Evolutionary conservation across 129 eudicot species (phyloP).

Genomic region (Erigeron canadensis): DNA sequence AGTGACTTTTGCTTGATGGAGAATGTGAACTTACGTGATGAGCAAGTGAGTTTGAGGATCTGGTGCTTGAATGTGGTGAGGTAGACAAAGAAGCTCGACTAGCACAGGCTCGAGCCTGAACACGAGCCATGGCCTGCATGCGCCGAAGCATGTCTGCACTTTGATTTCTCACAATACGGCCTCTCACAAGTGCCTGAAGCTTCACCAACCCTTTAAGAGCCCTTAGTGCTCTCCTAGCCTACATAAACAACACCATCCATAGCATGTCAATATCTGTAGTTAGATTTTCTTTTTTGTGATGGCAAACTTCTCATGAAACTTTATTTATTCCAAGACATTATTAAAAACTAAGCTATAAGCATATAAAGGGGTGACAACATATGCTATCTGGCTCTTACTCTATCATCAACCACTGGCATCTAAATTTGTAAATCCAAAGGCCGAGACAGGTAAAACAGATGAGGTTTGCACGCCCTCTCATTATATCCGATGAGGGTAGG

Average conservation of each 20-base stretch:
- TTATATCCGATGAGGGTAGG: too few relatives aligned
- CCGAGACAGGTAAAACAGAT: too few relatives aligned
- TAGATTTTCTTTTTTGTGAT: neutral
- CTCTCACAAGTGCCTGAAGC: conserved; percentile 92
- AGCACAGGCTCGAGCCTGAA: conserved; percentile 88
- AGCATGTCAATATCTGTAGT: neutral
- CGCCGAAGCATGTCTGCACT: conserved; percentile 89
- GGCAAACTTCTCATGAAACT: too few relatives aligned
- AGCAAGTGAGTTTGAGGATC: conserved; percentile 40
- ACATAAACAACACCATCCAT: conserved; percentile 22
- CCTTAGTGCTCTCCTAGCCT: conserved; percentile 89
- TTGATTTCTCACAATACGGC: conserved; percentile 87
- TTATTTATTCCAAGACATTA: too few relatives aligned
- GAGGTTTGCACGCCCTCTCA: too few relatives aligned
- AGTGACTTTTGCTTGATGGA: neutral
- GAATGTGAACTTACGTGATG: conserved; percentile 41
- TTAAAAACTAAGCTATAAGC: too few relatives aligned
- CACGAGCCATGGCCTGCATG: conserved; percentile 97
- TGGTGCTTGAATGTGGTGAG: conserved; percentile 49
- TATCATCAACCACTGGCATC: too few relatives aligned
- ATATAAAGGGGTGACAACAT: too few relatives aligned
- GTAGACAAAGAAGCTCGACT: conserved; percentile 53
- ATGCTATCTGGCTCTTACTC: too few relatives aligned
- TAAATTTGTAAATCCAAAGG: too few relatives aligned
- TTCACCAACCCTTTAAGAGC: conserved; percentile 89